phyloP scores from a whole-genome alignment of 148 eudicot genomes.

The Nepenthes mirabilis region DNA sequence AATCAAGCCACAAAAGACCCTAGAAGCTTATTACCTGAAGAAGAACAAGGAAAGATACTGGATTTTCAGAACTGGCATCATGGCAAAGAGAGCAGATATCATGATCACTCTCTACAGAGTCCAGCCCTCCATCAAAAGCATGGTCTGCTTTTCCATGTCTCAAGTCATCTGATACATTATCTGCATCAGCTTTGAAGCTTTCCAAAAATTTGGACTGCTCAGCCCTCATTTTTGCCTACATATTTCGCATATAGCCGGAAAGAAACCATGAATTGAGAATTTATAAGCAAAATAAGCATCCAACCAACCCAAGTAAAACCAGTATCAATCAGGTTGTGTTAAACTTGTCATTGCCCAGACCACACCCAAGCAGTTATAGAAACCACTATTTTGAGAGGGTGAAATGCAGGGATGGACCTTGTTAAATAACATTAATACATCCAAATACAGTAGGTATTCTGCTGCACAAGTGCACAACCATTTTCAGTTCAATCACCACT shows the following conservation, averaged over 20 bases:
- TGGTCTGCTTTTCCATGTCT: conserved; percentile 26
- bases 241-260: not conserved
- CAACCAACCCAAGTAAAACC: not conserved
- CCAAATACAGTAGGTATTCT: too few species aligned
- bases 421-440: too few species aligned
- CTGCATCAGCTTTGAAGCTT: conserved; percentile 31
- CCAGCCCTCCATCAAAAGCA: conserved; percentile 26
- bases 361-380: too few species aligned
- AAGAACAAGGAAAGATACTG: conserved; percentile 70
- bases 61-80: conserved; percentile 55
- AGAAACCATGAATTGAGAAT: not conserved
- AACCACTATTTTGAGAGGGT: too few species aligned
- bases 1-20: not conserved
- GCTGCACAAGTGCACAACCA: too few species aligned
- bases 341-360: not conserved
- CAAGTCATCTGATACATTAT: conserved; percentile 35
- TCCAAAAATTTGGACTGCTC: conserved; percentile 85
- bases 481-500: too few species aligned
- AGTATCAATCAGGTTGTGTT: not conserved
- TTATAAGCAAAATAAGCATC: not conserved
- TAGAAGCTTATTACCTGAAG: conserved; percentile 54
- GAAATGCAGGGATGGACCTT: too few species aligned
- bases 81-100: conserved; percentile 88
- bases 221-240: conserved; percentile 91
- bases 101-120: conserved; percentile 29